A percentile compares a stretch with the other conserved stretches of the same genome.
Evolutionary conservation across 2,329 filamentous ascomycete genomes (phyloP).

Genomic region (Colletotrichum echinochloae): DNA sequence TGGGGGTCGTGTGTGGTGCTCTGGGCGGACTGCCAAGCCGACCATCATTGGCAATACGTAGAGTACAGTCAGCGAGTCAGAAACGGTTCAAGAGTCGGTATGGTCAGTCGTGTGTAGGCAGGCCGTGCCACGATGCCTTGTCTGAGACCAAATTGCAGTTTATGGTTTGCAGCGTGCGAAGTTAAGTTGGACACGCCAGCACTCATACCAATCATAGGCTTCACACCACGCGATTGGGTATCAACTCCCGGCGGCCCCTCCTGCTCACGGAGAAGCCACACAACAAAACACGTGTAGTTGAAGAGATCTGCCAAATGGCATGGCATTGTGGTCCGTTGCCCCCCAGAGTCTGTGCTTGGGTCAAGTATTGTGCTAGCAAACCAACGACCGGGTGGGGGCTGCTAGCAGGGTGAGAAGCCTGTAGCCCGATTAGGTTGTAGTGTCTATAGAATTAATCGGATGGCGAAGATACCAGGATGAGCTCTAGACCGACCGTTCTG

Average conservation of each 20-base stretch:
- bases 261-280: conserved; percentile 9
- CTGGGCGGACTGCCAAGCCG: neutral
- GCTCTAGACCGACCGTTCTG: neutral
- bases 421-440: conserved; percentile 1
- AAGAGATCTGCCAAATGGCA: conserved; percentile 26
- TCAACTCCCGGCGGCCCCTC: neutral
- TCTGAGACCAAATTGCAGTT: conserved; percentile 4
- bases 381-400: neutral
- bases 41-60: neutral
- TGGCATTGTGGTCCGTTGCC: neutral
- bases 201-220: neutral
- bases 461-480: neutral
- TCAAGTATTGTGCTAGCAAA: neutral
- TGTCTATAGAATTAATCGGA: neutral
- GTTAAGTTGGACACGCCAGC: neutral
- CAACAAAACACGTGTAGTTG: neutral
- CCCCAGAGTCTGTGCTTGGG: conserved; percentile 5
- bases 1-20: neutral
- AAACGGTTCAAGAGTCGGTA: neutral
- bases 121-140: neutral
- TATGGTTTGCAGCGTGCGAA: conserved; percentile 8
- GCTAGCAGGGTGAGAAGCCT: neutral
- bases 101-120: neutral
- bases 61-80: neutral
- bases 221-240: conserved; percentile 1